Evolutionary conservation across 2,329 filamentous ascomycete species (phyloP).

Genomic region (Alternaria triticina): DNA sequence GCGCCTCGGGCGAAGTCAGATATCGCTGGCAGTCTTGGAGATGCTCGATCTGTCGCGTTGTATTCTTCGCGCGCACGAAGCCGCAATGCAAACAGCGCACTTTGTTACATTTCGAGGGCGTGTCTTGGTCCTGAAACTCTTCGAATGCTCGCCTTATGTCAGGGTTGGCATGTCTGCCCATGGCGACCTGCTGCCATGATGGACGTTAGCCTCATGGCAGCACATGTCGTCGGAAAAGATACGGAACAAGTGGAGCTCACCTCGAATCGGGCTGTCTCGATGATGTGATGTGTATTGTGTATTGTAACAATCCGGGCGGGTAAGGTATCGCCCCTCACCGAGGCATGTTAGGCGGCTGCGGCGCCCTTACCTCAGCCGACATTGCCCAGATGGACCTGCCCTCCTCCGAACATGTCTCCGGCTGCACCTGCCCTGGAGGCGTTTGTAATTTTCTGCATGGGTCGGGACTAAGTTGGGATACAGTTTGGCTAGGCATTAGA

Average conservation of each 20-base stretch:
- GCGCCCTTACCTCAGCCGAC: conserved; percentile 11
- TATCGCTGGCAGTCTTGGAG: conserved; percentile 55
- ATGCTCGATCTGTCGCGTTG: conserved; percentile 59
- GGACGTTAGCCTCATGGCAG: conserved; percentile 18
- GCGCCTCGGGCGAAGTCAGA: conserved; percentile 53
- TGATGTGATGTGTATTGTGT: conserved; percentile 12
- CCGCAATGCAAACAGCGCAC: conserved; percentile 58
- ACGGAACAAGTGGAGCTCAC: conserved; percentile 18
- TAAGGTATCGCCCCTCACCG: conserved; percentile 10
- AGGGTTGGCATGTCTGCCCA: conserved; percentile 50
- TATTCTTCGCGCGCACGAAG: conserved; percentile 59
- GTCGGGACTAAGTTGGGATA: not conserved
- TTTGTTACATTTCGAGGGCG: conserved; percentile 56
- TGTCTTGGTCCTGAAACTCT: conserved; percentile 52
- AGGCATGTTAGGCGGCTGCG: not conserved
- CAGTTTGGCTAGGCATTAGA: not conserved
- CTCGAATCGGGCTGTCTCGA: conserved; percentile 12
- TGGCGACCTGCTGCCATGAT: conserved; percentile 16
- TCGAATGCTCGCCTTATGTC: conserved; percentile 48
- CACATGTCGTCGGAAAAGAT: not conserved
- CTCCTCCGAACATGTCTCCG: not conserved
- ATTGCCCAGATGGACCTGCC: not conserved
- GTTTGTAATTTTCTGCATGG: not conserved
- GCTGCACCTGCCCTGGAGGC: not conserved
- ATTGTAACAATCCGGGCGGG: conserved; percentile 12